A percentile compares a stretch with the other conserved stretches of the same genome.
These are phyloP conservation scores for Yarrowia keelungensis DNA, from an alignment of 805 yeast genomes.

Conservation along the genomic window DNA sequence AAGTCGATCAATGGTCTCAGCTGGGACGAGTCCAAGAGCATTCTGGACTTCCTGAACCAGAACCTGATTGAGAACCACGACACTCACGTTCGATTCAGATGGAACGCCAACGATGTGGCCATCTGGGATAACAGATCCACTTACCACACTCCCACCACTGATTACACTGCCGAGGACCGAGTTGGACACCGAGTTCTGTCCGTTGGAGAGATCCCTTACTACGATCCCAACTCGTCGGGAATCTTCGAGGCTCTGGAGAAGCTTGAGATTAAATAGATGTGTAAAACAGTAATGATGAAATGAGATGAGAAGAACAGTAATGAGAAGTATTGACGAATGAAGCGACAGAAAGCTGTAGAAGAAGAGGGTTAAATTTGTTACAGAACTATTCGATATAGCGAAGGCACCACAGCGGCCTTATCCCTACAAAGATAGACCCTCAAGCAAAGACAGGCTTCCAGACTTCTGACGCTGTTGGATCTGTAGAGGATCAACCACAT, in stretches of 20 bases:
- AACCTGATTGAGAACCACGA: conserved; percentile 57
- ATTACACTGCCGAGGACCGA: conserved; percentile 46
- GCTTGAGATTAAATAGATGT: background rate
- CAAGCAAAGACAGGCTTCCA: too few relatives aligned
- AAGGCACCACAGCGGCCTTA: too few relatives aligned
- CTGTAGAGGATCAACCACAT: too few relatives aligned
- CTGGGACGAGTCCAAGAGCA: conserved; percentile 57
- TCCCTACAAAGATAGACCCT: too few relatives aligned
- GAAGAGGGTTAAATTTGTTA: too few relatives aligned
- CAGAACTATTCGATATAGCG: too few relatives aligned
- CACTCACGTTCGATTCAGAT: conserved; percentile 49
- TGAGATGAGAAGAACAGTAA: background rate
- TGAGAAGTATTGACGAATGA: too few relatives aligned
- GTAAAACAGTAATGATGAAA: background rate
- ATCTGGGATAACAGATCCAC: conserved; percentile 80
- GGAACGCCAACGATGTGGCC: conserved; percentile 75
- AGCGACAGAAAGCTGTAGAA: too few relatives aligned
- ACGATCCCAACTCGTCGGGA: conserved; percentile 12
- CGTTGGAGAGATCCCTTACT: conserved; percentile 32
- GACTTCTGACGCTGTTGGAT: too few relatives aligned
- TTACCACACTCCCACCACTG: conserved; percentile 69
- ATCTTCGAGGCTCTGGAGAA: conserved; percentile 7
- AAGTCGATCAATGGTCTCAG: conserved; percentile 60
- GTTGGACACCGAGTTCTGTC: conserved; percentile 29
- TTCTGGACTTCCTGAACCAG: conserved; percentile 56